Base-by-base conservation (phyloP, 2,329 filamentous ascomycete species). In the Aspergillus pseudonomiae region DNA sequence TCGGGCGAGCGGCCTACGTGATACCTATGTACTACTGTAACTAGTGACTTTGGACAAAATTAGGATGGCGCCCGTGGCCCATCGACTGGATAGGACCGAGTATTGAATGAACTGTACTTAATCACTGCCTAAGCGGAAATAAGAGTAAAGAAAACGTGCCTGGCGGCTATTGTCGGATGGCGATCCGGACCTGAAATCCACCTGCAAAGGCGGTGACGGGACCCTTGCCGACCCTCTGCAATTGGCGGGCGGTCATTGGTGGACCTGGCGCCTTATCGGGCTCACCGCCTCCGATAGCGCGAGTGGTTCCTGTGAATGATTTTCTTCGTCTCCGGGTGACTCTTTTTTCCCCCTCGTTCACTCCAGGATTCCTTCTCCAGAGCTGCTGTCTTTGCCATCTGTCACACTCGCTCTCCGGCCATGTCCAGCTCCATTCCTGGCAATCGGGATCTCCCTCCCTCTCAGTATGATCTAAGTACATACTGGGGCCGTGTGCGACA, bases 401-500 rank as follows among this genome's bases (percentile, higher is more conserved):
- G 14, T 36, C 43, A 64, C 59, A 56, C 59, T 61, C 66, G 46
- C n/a, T 56, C 59, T 54, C 60, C 46, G 59, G 52, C 30, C 63
- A 89, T 89, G 87, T 88, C 87, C 48, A 81, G 86, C 54, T 88
- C 88, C 30, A 77, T 89, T 32, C 86, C 87, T 30, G 87, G 88
- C 61, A 86, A 79, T 70, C 91, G 94, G 78, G 93, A 97, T 79
- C 85, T 97, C 68, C 95, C 95, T 65, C 88, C 89, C 62, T 99
- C 95, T 60, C 93, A 93, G 79, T 94, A 96, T 86, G 92, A 99
- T 77, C 85, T 99, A 74, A 88, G 81, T 76, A 97, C 94, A 54
- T 99, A 99, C 82, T 95, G 92, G 92, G 95, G 95, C 68, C 89
- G 95, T 63, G 95, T 98, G 74, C 88, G 87, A 81, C 94, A 99